Percentiles rank a stretch among this genome's conserved stretches.
These are phyloP conservation scores for Pholiota conissans DNA, from an alignment of 768 basidiomycete species.

Conservation along the genomic window DNA sequence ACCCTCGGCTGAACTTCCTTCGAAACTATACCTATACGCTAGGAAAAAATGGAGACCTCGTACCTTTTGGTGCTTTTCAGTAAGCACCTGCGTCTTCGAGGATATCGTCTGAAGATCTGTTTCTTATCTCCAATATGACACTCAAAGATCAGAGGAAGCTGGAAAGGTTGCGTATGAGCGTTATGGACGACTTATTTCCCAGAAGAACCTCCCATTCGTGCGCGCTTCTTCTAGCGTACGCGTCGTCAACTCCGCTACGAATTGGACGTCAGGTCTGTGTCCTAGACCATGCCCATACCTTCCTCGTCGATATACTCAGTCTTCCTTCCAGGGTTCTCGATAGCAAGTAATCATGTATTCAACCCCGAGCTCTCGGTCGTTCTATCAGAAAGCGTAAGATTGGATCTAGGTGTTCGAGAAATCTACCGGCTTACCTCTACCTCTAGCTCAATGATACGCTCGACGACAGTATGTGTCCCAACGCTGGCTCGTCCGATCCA, in stretches of 20 bases:
- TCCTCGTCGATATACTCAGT: background rate
- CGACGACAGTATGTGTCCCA: slow-evolving; percentile 64
- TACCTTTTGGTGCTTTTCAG: slow-evolving; percentile 69
- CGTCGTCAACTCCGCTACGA: slow-evolving; percentile 69
- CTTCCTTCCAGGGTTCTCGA: slow-evolving; percentile 52
- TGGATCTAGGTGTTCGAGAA: background rate
- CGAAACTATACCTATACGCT: slow-evolving; percentile 58
- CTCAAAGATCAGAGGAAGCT: slow-evolving; percentile 38
- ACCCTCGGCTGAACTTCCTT: slow-evolving; percentile 57
- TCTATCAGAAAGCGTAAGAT: slow-evolving; percentile 53
- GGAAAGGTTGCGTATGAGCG: slow-evolving; percentile 53
- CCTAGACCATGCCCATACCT: background rate
- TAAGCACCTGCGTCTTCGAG: slow-evolving; percentile 31
- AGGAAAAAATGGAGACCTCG: slow-evolving; percentile 49
- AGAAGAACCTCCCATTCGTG: slow-evolving; percentile 48
- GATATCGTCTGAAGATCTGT: background rate
- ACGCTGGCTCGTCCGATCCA: slow-evolving; percentile 42
- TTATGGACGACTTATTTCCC: slow-evolving; percentile 40
- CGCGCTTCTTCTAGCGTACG: slow-evolving; percentile 49
- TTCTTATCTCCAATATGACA: background rate
- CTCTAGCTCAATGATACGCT: slow-evolving; percentile 64
- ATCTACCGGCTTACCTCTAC: background rate
- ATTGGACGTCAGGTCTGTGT: slow-evolving; percentile 68
- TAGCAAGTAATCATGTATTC: slow-evolving; percentile 46
- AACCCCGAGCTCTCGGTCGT: slow-evolving; percentile 54